Conservation (phyloP, 2,329 filamentous ascomycete genomes). For the Fusarium irregulare region DNA sequence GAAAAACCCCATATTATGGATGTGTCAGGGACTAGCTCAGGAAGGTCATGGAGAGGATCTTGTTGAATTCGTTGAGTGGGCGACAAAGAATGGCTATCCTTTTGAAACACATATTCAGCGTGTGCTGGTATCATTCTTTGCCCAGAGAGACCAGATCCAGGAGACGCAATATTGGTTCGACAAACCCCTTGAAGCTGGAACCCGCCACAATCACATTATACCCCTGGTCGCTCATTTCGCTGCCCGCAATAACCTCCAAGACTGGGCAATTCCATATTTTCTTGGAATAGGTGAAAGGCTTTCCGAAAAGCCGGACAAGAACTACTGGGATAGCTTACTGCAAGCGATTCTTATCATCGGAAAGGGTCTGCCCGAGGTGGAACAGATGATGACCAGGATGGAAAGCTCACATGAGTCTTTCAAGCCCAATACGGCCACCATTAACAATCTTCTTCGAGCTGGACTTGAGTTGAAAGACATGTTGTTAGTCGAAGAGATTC, state of each 20-base stretch:
- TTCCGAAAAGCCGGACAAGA: conserved; percentile 57
- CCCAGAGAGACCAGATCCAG: conserved; percentile 65
- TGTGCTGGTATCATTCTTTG: conserved; percentile 72
- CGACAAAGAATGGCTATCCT: conserved; percentile 59
- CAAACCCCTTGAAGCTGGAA: conserved; percentile 57
- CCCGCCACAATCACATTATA: conserved; percentile 42
- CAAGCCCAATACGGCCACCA: conserved; percentile 73
- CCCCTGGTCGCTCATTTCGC: conserved; percentile 61
- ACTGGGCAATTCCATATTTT: conserved; percentile 73
- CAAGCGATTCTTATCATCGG: conserved; percentile 77
- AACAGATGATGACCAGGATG: conserved; percentile 75
- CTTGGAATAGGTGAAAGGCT: conserved; percentile 61
- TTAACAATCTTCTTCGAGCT: conserved; percentile 80
- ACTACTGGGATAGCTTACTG: conserved; percentile 77
- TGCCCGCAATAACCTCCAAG: conserved; percentile 66
- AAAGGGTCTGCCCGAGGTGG: conserved; percentile 67
- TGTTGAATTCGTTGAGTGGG: conserved; percentile 63
- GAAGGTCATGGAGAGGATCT: conserved; percentile 70
- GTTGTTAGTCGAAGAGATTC: conserved; percentile 78
- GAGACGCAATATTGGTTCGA: conserved; percentile 76
- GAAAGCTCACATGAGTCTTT: conserved; percentile 66
- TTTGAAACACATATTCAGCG: conserved; percentile 61
- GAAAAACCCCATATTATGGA: conserved; percentile 44
- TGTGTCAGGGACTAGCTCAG: conserved; percentile 67
- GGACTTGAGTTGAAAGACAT: conserved; percentile 77